Percentiles rank a stretch among this genome's conserved stretches.
These are phyloP conservation scores for Corymbia maculata DNA, from an alignment of 345 rosid genomes.

Conservation along the genomic window DNA sequence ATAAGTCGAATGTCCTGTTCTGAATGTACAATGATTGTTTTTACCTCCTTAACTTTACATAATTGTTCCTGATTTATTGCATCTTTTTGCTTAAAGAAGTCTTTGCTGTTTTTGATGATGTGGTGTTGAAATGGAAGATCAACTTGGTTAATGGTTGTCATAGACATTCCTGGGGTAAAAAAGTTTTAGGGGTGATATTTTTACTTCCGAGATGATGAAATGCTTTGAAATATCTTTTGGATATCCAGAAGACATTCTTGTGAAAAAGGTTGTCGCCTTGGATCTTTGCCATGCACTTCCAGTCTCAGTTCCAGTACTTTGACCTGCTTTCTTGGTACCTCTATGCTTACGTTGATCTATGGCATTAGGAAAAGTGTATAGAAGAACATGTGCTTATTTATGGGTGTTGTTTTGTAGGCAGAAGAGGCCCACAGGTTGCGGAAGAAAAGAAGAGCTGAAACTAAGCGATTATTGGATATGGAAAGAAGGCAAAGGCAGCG, in stretches of 20 bases:
- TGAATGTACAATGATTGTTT: neutral
- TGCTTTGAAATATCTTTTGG: neutral
- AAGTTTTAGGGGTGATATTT: neutral
- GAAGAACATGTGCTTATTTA: neutral
- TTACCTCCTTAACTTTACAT: neutral
- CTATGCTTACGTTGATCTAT: neutral
- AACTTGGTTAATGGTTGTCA: neutral
- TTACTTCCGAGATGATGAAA: neutral
- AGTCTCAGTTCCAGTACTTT: neutral
- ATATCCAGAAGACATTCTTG: neutral
- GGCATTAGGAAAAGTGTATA: neutral
- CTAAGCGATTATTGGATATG: slow-evolving; percentile 53
- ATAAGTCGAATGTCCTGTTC: neutral
- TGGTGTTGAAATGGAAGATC: neutral
- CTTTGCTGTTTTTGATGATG: neutral
- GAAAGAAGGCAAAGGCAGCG: slow-evolving; percentile 83
- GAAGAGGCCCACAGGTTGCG: slow-evolving; percentile 71
- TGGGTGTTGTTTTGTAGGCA: slow-evolving; percentile 29
- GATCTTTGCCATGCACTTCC: neutral
- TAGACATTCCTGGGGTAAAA: neutral
- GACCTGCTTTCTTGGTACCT: neutral
- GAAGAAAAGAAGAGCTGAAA: slow-evolving; percentile 59
- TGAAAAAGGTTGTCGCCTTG: neutral
- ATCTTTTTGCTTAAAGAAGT: neutral
- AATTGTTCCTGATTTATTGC: neutral